Evolutionary conservation across 192 early-diverging fungal species (phyloP).

Genomic region (Powellomyces hirtus): DNA sequence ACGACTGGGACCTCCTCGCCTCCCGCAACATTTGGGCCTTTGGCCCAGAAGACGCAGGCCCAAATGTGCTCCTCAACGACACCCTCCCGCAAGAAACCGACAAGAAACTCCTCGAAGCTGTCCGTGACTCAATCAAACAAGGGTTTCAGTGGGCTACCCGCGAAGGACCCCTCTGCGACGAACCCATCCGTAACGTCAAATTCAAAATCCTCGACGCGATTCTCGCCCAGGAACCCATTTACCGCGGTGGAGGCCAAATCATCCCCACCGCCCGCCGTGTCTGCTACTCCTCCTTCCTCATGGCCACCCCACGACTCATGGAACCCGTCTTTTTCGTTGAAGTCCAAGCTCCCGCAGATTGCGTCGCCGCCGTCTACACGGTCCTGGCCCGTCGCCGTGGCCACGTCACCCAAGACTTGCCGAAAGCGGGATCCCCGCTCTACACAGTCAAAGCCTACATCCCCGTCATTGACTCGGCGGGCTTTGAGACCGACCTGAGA

Average conservation of each 20-base stretch:
- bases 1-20: slow-evolving; percentile 93
- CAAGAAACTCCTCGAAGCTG: slow-evolving; percentile 72
- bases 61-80: slow-evolving; percentile 93
- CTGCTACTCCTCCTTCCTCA: slow-evolving; percentile 94
- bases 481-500: slow-evolving; percentile 95
- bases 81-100: slow-evolving; percentile 90
- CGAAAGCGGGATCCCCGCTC: slow-evolving; percentile 91
- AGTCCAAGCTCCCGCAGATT: slow-evolving; percentile 95
- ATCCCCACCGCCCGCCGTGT: slow-evolving; percentile 96
- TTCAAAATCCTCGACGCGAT: slow-evolving; percentile 89
- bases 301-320: slow-evolving; percentile 93
- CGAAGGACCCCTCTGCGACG: slow-evolving; percentile 95
- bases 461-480: slow-evolving; percentile 93
- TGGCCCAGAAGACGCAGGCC: slow-evolving; percentile 80
- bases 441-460: slow-evolving; percentile 92
- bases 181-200: slow-evolving; percentile 94
- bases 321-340: slow-evolving; percentile 97
- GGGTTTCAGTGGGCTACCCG: slow-evolving; percentile 98
- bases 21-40: slow-evolving; percentile 97
- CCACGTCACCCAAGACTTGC: slow-evolving; percentile 91
- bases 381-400: slow-evolving; percentile 88
- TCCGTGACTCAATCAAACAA: slow-evolving; percentile 84
- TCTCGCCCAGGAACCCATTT: slow-evolving; percentile 82
- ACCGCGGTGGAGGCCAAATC: slow-evolving; percentile 92
- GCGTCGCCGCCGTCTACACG: slow-evolving; percentile 91